These are phyloP conservation scores for Microdochium bolleyi DNA, from an alignment of 2,329 filamentous ascomycete genomes.

Conservation along the genomic window DNA sequence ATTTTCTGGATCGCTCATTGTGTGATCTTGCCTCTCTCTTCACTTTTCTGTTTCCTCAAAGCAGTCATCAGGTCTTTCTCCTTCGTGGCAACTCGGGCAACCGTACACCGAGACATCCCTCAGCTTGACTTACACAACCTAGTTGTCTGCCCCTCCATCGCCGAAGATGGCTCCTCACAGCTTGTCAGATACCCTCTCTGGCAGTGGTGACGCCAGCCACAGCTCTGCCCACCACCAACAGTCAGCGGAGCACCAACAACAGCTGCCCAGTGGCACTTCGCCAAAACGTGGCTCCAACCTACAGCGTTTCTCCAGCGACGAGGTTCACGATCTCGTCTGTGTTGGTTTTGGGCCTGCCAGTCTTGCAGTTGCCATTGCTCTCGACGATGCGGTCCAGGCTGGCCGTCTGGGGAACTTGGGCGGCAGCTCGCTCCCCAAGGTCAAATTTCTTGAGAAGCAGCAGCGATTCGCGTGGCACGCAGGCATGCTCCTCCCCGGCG, in stretches of 20 bases:
- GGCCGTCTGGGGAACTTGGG: slow-evolving; percentile 29
- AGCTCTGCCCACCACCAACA: neutral
- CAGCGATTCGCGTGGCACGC: slow-evolving; percentile 81
- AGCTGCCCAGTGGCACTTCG: neutral
- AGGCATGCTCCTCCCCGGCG: slow-evolving; percentile 87
- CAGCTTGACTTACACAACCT: neutral
- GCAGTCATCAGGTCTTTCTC: neutral
- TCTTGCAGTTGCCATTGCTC: slow-evolving; percentile 78
- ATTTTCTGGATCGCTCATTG: neutral
- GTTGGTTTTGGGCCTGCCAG: slow-evolving; percentile 91
- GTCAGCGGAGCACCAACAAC: neutral
- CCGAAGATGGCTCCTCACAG: slow-evolving; percentile 18
- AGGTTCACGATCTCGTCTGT: slow-evolving; percentile 78
- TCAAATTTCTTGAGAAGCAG: slow-evolving; percentile 86
- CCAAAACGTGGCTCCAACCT: slow-evolving; percentile 31
- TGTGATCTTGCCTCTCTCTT: neutral
- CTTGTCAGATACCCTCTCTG: slow-evolving; percentile 12
- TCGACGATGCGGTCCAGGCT: slow-evolving; percentile 67
- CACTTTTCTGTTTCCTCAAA: neutral
- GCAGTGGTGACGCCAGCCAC: slow-evolving; percentile 10
- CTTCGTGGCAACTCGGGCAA: too few species aligned
- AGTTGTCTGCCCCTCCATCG: neutral
- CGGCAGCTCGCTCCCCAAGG: slow-evolving; percentile 49
- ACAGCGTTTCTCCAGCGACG: slow-evolving; percentile 44
- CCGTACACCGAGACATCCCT: too few species aligned